Percentiles rank a stretch among this genome's conserved stretches.
These are phyloP conservation scores for Debaryomyces prosopidis DNA, from an alignment of 805 yeast species.

Conservation along the genomic window DNA sequence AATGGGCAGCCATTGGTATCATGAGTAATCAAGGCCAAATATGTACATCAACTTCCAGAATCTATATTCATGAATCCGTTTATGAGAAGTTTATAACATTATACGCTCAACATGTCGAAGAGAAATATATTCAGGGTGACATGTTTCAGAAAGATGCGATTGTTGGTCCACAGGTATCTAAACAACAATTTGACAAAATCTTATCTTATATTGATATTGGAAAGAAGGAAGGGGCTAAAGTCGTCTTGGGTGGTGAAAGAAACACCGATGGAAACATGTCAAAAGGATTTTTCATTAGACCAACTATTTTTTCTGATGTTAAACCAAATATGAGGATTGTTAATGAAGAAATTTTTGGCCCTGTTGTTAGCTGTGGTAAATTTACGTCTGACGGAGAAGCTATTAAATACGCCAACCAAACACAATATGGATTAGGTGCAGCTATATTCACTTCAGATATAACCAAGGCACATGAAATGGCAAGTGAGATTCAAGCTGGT, in stretches of 20 bases:
- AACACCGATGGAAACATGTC: constrained; percentile 37
- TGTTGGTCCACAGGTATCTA: constrained; percentile 64
- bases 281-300: constrained; percentile 68
- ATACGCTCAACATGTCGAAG: constrained; percentile 46
- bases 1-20: constrained; percentile 68
- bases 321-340: constrained; percentile 64
- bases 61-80: constrained; percentile 55
- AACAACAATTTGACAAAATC: constrained; percentile 56
- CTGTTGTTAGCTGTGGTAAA: constrained; percentile 70
- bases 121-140: constrained; percentile 56
- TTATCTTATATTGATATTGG: constrained; percentile 43
- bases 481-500: constrained; percentile 49
- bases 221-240: constrained; percentile 44
- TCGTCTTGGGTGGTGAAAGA: constrained; percentile 43
- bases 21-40: constrained; percentile 68
- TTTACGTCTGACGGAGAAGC: constrained; percentile 72
- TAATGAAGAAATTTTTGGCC: constrained; percentile 85
- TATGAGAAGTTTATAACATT: constrained; percentile 52
- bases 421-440: constrained; percentile 80
- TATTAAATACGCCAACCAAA: constrained; percentile 64
- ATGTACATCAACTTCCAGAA: constrained; percentile 67
- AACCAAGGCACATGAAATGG: constrained; percentile 62
- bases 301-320: constrained; percentile 76
- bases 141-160: constrained; percentile 49
- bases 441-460: constrained; percentile 75